Evolutionary conservation across 805 yeast genomes (phyloP).

Genomic region (Myxozyma nipponensis): DNA sequence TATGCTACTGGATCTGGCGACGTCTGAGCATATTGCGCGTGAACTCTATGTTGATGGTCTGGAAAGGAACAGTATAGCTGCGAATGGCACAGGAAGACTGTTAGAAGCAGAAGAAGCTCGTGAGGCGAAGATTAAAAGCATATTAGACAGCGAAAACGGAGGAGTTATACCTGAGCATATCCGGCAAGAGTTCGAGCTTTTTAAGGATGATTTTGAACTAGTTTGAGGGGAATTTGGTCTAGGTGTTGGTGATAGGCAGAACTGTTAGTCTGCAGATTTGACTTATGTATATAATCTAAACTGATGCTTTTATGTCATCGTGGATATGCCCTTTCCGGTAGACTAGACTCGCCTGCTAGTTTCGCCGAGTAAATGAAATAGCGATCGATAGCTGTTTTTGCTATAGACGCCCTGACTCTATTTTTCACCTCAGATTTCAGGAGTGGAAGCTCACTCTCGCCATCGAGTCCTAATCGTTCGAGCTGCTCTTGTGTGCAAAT

Average conservation of each 20-base stretch:
- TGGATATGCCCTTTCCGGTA: not conserved
- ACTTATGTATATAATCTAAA: too few relatives aligned
- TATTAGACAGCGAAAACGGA: not conserved
- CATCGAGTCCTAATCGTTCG: not conserved
- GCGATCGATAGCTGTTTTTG: not conserved
- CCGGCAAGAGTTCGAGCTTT: not conserved
- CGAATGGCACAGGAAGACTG: not conserved
- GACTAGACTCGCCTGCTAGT: not conserved
- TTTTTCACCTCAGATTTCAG: not conserved
- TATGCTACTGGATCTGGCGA: slow-evolving; percentile 19
- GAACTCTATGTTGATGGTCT: not conserved
- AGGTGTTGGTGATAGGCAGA: too few relatives aligned
- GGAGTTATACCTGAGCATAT: not conserved
- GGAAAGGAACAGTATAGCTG: too few relatives aligned
- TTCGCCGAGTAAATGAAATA: not conserved
- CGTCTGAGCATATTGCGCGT: slow-evolving; percentile 11
- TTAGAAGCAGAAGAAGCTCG: not conserved
- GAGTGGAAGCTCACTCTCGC: not conserved
- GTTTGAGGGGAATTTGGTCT: not conserved
- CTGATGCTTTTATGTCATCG: not conserved
- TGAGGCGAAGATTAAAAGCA: not conserved
- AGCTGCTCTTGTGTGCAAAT: not conserved
- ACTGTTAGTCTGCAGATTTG: too few relatives aligned
- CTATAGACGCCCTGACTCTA: not conserved
- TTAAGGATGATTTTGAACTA: not conserved